These are phyloP conservation scores for Penicillium sumatraense DNA, from an alignment of 2,329 filamentous ascomycete species.

Conservation along the genomic window DNA sequence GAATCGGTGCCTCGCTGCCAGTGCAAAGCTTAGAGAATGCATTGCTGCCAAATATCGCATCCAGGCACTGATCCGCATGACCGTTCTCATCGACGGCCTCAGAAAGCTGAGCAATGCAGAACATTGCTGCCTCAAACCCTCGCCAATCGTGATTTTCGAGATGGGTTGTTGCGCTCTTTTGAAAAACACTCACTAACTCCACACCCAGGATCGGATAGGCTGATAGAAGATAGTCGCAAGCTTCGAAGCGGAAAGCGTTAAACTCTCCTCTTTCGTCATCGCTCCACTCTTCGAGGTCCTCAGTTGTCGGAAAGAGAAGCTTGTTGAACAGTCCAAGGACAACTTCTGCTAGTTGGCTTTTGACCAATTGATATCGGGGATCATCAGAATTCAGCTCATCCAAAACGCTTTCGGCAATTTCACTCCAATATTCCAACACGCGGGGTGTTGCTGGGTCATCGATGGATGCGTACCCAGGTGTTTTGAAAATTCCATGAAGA, in stretches of 20 bases:
- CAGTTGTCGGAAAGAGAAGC: conserved; percentile 42
- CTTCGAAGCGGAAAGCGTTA: conserved; percentile 48
- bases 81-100: conserved; percentile 51
- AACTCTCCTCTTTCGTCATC: conserved; percentile 50
- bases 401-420: conserved; percentile 44
- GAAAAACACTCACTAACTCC: conserved; percentile 47
- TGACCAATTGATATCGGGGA: conserved; percentile 35
- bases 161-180: conserved; percentile 40
- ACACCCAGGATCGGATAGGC: conserved; percentile 49
- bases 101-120: conserved; percentile 49
- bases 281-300: conserved; percentile 44
- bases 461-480: conserved; percentile 45
- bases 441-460: conserved; percentile 44
- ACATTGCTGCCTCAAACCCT: conserved; percentile 49
- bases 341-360: conserved; percentile 44
- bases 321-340: conserved; percentile 49
- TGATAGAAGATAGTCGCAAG: conserved; percentile 50
- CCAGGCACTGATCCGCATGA: conserved; percentile 46
- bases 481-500: conserved; percentile 44
- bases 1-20: conserved; percentile 35
- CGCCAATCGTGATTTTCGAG: conserved; percentile 44
- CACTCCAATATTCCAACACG: conserved; percentile 49
- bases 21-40: conserved; percentile 41
- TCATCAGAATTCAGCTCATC: conserved; percentile 36
- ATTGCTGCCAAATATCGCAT: conserved; percentile 45